Conservation (phyloP, 169 alveolate species). For the Miamiensis avidus region DNA sequence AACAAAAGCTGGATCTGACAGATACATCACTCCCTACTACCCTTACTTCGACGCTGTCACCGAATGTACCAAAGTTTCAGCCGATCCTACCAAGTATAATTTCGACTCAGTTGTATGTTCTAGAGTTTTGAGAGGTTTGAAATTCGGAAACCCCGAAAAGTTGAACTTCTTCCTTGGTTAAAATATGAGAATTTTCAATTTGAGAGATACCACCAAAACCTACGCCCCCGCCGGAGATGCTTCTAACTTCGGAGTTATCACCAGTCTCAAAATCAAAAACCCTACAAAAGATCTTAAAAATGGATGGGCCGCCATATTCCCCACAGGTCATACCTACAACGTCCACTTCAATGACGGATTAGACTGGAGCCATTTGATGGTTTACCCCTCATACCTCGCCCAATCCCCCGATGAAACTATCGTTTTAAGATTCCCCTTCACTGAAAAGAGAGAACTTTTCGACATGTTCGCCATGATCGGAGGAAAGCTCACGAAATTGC, state of each 20-base stretch:
- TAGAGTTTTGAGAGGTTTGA: neutral
- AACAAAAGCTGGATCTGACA: neutral
- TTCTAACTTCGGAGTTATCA: neutral
- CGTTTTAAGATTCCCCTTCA: neutral
- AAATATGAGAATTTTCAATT: no score
- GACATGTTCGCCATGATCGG: neutral
- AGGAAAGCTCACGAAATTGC: neutral
- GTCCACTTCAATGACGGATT: neutral
- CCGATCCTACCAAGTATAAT: neutral
- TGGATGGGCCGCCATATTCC: neutral
- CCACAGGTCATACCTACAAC: neutral
- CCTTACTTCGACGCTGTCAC: neutral
- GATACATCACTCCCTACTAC: neutral
- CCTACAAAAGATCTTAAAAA: neutral
- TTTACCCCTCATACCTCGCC: neutral
- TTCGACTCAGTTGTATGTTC: neutral
- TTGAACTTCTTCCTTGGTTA: neutral
- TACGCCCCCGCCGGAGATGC: neutral
- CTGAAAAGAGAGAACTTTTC: neutral
- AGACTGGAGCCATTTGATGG: neutral
- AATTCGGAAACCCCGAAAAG: neutral
- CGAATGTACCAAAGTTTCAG: neutral
- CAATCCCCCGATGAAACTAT: neutral
- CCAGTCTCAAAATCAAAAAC: neutral
- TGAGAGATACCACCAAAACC: neutral